Conservation (phyloP, 2,329 filamentous ascomycete species). For the Lachnellula suecica region DNA sequence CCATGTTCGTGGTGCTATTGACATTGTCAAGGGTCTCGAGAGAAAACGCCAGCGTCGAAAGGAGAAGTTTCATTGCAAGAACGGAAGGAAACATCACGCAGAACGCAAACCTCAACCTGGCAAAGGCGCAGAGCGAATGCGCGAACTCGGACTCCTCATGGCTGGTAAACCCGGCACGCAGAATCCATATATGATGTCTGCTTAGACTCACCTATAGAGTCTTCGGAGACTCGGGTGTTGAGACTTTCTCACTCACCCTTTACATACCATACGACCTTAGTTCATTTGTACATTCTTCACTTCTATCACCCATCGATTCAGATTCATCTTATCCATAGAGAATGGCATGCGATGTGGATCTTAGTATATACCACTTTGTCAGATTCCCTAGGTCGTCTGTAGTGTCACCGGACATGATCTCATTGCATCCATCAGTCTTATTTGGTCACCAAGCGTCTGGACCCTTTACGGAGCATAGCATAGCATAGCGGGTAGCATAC, state of each 20-base stretch:
- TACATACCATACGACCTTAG: conserved; percentile 3
- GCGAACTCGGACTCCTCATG: conserved; percentile 84
- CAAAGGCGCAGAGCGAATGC: conserved; percentile 90
- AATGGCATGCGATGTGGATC: conserved; percentile 4
- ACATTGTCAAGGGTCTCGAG: conserved; percentile 95
- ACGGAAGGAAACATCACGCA: conserved; percentile 64
- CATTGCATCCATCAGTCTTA: conserved; percentile 18
- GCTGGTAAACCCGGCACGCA: conserved; percentile 73
- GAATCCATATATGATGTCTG: conserved; percentile 68
- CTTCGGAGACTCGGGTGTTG: conserved; percentile 22
- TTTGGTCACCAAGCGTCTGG: conserved; percentile 15
- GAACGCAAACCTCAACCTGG: conserved; percentile 73
- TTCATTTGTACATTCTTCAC: conserved; percentile 23
- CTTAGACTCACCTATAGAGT: conserved; percentile 42
- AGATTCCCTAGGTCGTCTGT: conserved; percentile 12
- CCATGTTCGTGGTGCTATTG: conserved; percentile 88
- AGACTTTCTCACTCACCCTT: conserved; percentile 15
- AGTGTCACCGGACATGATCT: conserved; percentile 8
- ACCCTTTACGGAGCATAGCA: conserved; percentile 20
- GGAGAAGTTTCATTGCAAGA: conserved; percentile 89
- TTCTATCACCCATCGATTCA: conserved; percentile 10
- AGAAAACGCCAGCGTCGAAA: conserved; percentile 89
- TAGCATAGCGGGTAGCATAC: conserved; percentile 26
- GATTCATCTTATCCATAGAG: conserved; percentile 1
- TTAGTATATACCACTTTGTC: conserved; percentile 18